A percentile compares a stretch with the other conserved stretches of the same genome.
phyloP scores from a whole-genome alignment of 192 early-diverging fungal genomes.

The Gryganskiella cystojenkinii region DNA sequence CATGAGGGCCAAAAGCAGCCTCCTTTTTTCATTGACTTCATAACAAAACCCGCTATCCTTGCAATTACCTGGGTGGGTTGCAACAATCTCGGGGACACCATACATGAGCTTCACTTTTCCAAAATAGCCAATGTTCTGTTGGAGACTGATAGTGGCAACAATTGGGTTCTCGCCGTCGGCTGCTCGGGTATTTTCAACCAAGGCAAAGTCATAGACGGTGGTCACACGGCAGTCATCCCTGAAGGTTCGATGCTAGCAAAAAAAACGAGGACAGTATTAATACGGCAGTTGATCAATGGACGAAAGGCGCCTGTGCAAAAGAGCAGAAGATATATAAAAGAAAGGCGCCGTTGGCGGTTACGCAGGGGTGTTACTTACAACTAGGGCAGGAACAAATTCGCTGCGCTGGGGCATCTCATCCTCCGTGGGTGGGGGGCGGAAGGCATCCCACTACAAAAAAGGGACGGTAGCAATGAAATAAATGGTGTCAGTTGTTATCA shows the following conservation, averaged over 20 bases:
- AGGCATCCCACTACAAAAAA: constrained; percentile 10
- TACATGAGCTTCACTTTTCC: constrained; percentile 9
- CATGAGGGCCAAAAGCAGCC: neutral
- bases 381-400: constrained; percentile 1
- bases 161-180: constrained; percentile 36
- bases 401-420: constrained; percentile 12
- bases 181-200: constrained; percentile 34
- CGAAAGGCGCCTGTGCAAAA: neutral
- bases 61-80: constrained; percentile 19
- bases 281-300: too few species aligned
- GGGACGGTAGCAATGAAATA: too few species aligned
- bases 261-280: neutral
- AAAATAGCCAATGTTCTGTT: constrained; percentile 14
- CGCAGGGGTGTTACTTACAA: constrained; percentile 1
- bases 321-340: neutral
- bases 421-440: neutral
- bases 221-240: constrained; percentile 15
- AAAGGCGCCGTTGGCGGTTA: neutral
- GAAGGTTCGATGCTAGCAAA: constrained; percentile 17
- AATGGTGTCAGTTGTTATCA: too few species aligned
- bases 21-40: neutral
- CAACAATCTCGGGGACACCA: constrained; percentile 26
- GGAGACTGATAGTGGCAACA: constrained; percentile 21
- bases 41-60: neutral
- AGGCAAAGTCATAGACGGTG: constrained; percentile 28